Conservation (phyloP, 371 early-diverging fungal genomes). For the Batrachochytrium dendrobatidis region DNA sequence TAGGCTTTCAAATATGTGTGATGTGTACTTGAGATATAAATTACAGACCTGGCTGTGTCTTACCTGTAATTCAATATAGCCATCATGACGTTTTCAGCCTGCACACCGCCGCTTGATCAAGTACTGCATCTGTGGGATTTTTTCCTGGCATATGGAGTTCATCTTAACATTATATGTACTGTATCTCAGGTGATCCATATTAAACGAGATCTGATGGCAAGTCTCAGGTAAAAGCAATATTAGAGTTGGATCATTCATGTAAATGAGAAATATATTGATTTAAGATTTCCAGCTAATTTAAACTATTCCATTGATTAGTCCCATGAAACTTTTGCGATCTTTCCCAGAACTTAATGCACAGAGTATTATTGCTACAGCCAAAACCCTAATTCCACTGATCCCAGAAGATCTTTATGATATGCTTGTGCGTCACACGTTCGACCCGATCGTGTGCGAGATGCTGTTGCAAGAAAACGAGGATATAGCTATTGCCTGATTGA, state of each 20-base stretch:
- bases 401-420: constrained; percentile 66
- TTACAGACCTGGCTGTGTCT: background rate
- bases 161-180: constrained; percentile 83
- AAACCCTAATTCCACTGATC: constrained; percentile 56
- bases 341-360: constrained; percentile 69
- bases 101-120: constrained; percentile 78
- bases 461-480: background rate
- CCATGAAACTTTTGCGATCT: constrained; percentile 69
- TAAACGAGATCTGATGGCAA: constrained; percentile 58
- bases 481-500: too few species aligned
- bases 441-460: constrained; percentile 20
- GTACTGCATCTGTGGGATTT: constrained; percentile 87
- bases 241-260: background rate
- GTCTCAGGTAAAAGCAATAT: background rate
- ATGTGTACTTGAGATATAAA: background rate
- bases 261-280: background rate
- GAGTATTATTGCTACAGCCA: constrained; percentile 43
- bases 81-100: constrained; percentile 86
- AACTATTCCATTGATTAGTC: constrained; percentile 45
- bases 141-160: constrained; percentile 80
- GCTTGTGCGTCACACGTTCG: constrained; percentile 71
- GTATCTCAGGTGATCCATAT: constrained; percentile 75
- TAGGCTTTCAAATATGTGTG: constrained; percentile 36
- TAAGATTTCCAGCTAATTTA: background rate
- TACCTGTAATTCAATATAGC: constrained; percentile 36